Conservation (phyloP, 2,329 filamentous ascomycete genomes). For the Zalaria obscura region DNA sequence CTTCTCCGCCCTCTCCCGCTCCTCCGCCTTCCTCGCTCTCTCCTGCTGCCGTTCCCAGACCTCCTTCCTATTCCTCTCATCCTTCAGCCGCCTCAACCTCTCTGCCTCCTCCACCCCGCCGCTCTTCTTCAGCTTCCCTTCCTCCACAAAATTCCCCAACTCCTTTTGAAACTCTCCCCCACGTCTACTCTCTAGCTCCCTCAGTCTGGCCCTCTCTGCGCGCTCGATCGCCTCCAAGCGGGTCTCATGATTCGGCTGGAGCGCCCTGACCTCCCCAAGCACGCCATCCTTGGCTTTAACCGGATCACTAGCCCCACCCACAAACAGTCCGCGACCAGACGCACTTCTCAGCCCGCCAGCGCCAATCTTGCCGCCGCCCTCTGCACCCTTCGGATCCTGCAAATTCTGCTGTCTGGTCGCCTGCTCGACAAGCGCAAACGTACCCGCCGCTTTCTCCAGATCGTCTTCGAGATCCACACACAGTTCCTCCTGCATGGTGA, state of each 20-base stretch:
- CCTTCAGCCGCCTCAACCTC: conserved; percentile 66
- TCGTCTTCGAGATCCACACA: conserved; percentile 87
- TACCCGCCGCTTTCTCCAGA: conserved; percentile 84
- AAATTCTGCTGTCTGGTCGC: conserved; percentile 92
- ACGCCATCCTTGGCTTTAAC: conserved; percentile 78
- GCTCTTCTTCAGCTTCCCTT: conserved; percentile 88
- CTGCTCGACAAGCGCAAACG: conserved; percentile 89
- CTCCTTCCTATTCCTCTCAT: conserved; percentile 73
- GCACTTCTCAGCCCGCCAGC: conserved; percentile 12
- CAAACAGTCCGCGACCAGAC: no score
- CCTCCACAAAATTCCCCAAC: conserved; percentile 69
- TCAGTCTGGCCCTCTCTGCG: conserved; percentile 82
- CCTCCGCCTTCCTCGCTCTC: conserved; percentile 28
- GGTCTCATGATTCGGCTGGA: conserved; percentile 89
- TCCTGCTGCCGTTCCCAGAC: conserved; percentile 43
- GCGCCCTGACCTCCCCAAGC: conserved; percentile 78
- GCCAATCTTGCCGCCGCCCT: conserved; percentile 9
- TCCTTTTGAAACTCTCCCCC: conserved; percentile 74
- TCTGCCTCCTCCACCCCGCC: conserved; percentile 93
- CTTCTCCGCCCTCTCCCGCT: conserved; percentile 24
- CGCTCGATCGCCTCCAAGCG: conserved; percentile 90
- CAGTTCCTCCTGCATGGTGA: conserved; percentile 93
- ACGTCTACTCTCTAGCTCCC: conserved; percentile 65
- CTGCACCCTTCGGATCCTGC: conserved; percentile 39
- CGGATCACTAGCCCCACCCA: conserved; percentile 39